phyloP scores from a whole-genome alignment of 2,329 filamentous ascomycete genomes.

The Fusarium acutatum region DNA sequence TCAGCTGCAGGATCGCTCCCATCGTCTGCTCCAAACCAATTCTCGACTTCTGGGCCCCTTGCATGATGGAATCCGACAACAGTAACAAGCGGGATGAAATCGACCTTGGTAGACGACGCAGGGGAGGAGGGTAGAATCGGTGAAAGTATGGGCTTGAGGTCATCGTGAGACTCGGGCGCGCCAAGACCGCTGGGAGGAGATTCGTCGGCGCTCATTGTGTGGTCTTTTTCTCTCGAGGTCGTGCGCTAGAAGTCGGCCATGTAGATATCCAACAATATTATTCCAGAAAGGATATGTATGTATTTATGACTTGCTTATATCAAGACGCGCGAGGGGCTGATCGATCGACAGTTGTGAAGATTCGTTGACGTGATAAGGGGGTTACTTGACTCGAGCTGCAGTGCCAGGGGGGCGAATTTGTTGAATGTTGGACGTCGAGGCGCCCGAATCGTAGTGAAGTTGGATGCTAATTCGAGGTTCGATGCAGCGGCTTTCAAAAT shows the following conservation, averaged over 20 bases:
- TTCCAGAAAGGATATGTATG: neutral
- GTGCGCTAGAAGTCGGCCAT: conserved; percentile 34
- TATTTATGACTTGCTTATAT: neutral
- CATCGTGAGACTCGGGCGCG: conserved; percentile 34
- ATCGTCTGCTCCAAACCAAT: conserved; percentile 82
- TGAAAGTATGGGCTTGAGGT: conserved; percentile 44
- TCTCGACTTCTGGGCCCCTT: conserved; percentile 89
- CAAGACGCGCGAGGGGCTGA: neutral
- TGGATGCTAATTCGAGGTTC: neutral
- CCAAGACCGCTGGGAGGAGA: conserved; percentile 31
- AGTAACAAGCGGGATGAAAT: conserved; percentile 75
- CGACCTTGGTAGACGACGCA: conserved; percentile 43
- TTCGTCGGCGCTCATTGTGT: conserved; percentile 44
- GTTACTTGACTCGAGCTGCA: conserved; percentile 4
- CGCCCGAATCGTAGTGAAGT: conserved; percentile 1
- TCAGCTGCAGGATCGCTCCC: conserved; percentile 80
- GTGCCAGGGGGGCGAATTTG: neutral
- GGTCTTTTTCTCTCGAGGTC: neutral
- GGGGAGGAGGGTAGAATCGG: conserved; percentile 45
- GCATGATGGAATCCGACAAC: conserved; percentile 89
- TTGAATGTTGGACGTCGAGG: conserved; percentile 21
- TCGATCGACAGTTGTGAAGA: neutral
- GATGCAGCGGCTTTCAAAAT: neutral
- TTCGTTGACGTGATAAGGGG: conserved; percentile 19
- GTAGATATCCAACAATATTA: conserved; percentile 14